Base-by-base conservation (phyloP, 176 grass and related monocot species). In the Triticum dicoccoides region DNA sequence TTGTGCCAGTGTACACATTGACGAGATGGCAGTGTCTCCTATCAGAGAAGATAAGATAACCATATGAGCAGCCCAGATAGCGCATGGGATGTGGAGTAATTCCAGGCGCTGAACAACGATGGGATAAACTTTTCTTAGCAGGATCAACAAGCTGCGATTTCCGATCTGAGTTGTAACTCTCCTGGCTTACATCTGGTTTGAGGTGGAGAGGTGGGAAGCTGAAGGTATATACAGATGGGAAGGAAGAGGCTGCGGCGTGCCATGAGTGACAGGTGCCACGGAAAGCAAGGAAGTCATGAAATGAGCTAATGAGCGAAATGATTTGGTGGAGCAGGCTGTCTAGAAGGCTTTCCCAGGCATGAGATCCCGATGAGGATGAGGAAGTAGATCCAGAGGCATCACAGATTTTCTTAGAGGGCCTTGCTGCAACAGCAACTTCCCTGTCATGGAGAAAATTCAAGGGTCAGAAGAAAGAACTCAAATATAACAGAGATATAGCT, bases 181-280 rank as follows among this genome's bases (percentile, higher is more conserved):
- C 41, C 61, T 47, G 4, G 61, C 9, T 6, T 5, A 30, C 11
- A 63, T 35, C 21, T 44, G 78, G 78, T 61, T 33, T 80, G 11
- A 88, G 68, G 83, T 88, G 90, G 39, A 90, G 90, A 42, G 88
- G 90, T 32, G 93, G 90, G 34, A 87, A 24, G 68, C 52, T 29
- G 38, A 76, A 78, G 4, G 37, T 81, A 62, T 77, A 83, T 71
- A 47, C 6, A 11, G 68, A 76, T 23, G 80, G 79, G 63, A 65
- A 74, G 68, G 90, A 61, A 68, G 54, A 75, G 63, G 68, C n/a
- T 14, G 77, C 62, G 49, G 67, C 21, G 2, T 83, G 87, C 93
- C 93, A 95, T 71, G 93, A 83, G 69, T 63, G 85, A 70, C 90
- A 95, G 52, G 86, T 89, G 62, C 59, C n/a, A 20, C 51, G 54